Conservation (phyloP, 2,329 filamentous ascomycete genomes). For the Xylaria sp. region DNA sequence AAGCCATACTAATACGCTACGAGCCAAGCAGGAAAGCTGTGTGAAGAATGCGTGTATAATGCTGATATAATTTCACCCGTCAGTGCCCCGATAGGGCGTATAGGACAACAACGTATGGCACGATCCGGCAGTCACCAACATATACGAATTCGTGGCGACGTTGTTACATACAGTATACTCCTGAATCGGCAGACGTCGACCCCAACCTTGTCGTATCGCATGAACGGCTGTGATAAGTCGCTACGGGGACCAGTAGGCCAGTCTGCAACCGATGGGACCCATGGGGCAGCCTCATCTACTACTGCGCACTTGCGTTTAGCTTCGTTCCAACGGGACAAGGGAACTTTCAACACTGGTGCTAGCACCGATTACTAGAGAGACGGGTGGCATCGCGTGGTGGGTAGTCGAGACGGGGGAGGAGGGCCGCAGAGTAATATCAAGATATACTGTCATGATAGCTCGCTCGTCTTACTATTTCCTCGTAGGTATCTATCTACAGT, state of each 20-base stretch:
- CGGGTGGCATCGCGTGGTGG: not conserved
- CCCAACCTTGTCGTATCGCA: conserved; percentile 7
- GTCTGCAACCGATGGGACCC: conserved; percentile 15
- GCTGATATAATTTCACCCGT: not conserved
- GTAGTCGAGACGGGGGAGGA: conserved; percentile 12
- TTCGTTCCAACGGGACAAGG: conserved; percentile 33
- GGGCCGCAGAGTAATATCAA: conserved; percentile 17
- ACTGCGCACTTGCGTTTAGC: conserved; percentile 18
- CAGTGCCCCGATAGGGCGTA: no score
- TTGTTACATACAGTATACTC: not conserved
- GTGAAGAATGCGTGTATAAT: not conserved
- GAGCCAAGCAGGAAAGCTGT: not conserved
- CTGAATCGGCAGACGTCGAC: not conserved
- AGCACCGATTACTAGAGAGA: conserved; percentile 9
- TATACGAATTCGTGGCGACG: conserved; percentile 10
- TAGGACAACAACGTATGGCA: no score
- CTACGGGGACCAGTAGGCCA: not conserved
- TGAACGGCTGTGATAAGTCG: conserved; percentile 9
- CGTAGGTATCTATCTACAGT: not conserved
- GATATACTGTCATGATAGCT: not conserved
- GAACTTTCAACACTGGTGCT: conserved; percentile 25
- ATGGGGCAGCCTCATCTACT: conserved; percentile 7
- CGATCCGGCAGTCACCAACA: no score
- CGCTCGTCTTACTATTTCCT: conserved; percentile 1
- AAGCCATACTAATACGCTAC: not conserved